phyloP scores from a whole-genome alignment of 768 basidiomycete genomes.

The Mycena floridula region DNA sequence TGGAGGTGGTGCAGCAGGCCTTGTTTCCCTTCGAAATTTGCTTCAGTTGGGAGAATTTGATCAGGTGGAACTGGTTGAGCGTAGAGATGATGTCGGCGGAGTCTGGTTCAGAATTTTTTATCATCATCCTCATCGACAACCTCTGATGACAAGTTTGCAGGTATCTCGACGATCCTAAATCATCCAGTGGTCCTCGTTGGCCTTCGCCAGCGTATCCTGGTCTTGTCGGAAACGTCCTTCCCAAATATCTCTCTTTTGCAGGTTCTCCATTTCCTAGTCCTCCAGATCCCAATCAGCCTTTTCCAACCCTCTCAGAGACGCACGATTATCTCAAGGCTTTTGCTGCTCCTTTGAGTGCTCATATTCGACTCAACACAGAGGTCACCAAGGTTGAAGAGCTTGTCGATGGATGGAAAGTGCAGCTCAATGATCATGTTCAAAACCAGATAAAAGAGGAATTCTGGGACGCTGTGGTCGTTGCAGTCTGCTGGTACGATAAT shows the following conservation, averaged over 20 bases:
- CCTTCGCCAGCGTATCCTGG: slow-evolving; percentile 41
- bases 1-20: slow-evolving; percentile 41
- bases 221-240: slow-evolving; percentile 45
- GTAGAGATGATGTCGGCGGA: slow-evolving; percentile 43
- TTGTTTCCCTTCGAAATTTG: slow-evolving; percentile 44
- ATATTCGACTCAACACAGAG: slow-evolving; percentile 35
- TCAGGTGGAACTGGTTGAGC: slow-evolving; percentile 38
- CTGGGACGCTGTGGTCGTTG: slow-evolving; percentile 47
- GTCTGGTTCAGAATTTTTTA: slow-evolving; percentile 31
- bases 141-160: slow-evolving; percentile 11
- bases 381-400: slow-evolving; percentile 33
- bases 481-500: slow-evolving; percentile 36
- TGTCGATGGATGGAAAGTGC: slow-evolving; percentile 31
- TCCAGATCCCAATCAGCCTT: slow-evolving; percentile 26
- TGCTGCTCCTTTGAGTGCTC: slow-evolving; percentile 22
- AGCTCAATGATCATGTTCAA: slow-evolving; percentile 28
- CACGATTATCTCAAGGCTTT: slow-evolving; percentile 29
- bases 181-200: slow-evolving; percentile 26
- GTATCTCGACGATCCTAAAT: slow-evolving; percentile 23
- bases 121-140: neutral
- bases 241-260: slow-evolving; percentile 36
- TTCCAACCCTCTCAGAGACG: slow-evolving; percentile 33
- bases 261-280: slow-evolving; percentile 28
- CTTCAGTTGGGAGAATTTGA: slow-evolving; percentile 33
- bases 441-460: slow-evolving; percentile 23